phyloP scores from a whole-genome alignment of 805 yeast species.

The Cyberlindnera mississippiensis region DNA sequence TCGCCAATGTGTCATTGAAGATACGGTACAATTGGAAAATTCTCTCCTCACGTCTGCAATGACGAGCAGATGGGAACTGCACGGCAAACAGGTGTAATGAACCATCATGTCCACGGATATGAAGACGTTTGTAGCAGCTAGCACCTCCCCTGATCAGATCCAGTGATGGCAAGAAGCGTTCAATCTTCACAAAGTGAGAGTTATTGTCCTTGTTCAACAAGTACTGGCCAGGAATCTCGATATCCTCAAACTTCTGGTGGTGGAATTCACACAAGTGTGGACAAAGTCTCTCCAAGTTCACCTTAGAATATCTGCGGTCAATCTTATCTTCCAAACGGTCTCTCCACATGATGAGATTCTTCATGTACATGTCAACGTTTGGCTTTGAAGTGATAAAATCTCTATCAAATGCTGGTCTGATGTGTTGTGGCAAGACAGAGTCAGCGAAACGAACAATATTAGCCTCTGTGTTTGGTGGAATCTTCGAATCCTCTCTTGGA shows the following conservation, averaged over 20 bases:
- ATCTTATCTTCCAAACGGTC: slow-evolving; percentile 87
- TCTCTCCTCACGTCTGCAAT: slow-evolving; percentile 93
- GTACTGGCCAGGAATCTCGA: slow-evolving; percentile 97
- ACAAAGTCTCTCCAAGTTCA: slow-evolving; percentile 83
- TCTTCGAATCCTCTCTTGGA: slow-evolving; percentile 81
- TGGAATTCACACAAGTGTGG: slow-evolving; percentile 97
- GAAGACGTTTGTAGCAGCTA: slow-evolving; percentile 83
- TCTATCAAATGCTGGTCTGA: slow-evolving; percentile 83
- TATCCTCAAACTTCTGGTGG: slow-evolving; percentile 96
- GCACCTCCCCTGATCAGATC: slow-evolving; percentile 87
- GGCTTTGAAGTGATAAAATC: slow-evolving; percentile 89
- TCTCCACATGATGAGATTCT: slow-evolving; percentile 85
- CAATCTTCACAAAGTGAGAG: slow-evolving; percentile 88
- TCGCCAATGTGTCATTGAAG: slow-evolving; percentile 73
- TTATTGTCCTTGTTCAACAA: slow-evolving; percentile 83
- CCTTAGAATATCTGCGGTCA: slow-evolving; percentile 75
- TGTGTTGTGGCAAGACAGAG: slow-evolving; percentile 83
- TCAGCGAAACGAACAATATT: slow-evolving; percentile 88
- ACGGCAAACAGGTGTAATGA: slow-evolving; percentile 89
- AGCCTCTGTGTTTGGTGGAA: slow-evolving; percentile 89
- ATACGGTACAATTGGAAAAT: slow-evolving; percentile 88
- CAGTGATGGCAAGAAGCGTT: slow-evolving; percentile 83
- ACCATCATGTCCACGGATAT: slow-evolving; percentile 93
- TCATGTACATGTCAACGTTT: slow-evolving; percentile 80
- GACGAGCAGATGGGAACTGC: slow-evolving; percentile 97